Evolutionary conservation across 192 early-diverging fungal species (phyloP).

Genomic region (Backusella macrospora): DNA sequence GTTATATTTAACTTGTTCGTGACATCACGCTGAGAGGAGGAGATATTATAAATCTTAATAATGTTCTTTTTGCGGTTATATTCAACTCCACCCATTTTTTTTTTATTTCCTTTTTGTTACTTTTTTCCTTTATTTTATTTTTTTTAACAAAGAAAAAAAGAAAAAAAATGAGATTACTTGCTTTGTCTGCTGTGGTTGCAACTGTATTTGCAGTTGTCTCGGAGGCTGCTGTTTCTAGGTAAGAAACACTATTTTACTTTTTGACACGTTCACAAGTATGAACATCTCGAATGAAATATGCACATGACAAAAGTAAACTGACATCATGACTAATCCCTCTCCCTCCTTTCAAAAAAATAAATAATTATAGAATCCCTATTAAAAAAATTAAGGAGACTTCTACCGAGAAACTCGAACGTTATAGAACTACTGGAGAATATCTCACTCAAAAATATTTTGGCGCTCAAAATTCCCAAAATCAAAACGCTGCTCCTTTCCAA

Average conservation of each 20-base stretch:
- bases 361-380: slow-evolving; percentile 51
- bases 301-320: background rate
- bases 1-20: background rate
- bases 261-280: background rate
- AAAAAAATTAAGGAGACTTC: slow-evolving; percentile 70
- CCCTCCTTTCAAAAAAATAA: background rate
- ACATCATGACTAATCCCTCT: background rate
- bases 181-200: slow-evolving; percentile 19
- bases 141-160: background rate
- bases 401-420: slow-evolving; percentile 61
- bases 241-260: background rate
- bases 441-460: slow-evolving; percentile 84
- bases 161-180: slow-evolving; percentile 16
- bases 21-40: background rate
- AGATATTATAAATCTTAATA: background rate
- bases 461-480: slow-evolving; percentile 2
- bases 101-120: slow-evolving; percentile 1
- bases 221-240: slow-evolving; percentile 26
- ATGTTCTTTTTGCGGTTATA: background rate
- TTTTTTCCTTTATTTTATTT: slow-evolving; percentile 8
- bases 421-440: slow-evolving; percentile 63
- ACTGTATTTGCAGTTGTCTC: slow-evolving; percentile 24
- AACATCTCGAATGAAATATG: too few species aligned
- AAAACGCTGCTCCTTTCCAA: slow-evolving; percentile 15
- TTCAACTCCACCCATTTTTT: background rate